These are phyloP conservation scores for Rhodosporidiobolus sp. DNA, from an alignment of 768 basidiomycete genomes.

Conservation along the genomic window DNA sequence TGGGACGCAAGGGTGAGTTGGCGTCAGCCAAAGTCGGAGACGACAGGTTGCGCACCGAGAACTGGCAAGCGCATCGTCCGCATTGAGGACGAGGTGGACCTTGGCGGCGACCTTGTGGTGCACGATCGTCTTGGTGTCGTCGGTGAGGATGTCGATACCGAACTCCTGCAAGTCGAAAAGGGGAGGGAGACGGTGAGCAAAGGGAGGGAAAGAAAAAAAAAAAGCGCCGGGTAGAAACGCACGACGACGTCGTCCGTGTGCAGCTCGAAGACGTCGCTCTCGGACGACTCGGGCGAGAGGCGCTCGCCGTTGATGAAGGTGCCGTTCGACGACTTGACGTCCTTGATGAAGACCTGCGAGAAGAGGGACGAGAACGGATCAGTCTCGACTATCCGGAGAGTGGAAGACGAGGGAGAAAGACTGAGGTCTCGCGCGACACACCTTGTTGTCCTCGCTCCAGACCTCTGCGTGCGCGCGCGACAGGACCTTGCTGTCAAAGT, in stretches of 20 bases:
- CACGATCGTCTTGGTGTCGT: slow-evolving; percentile 95
- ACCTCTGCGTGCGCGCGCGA: slow-evolving; percentile 95
- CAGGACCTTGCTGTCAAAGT: slow-evolving; percentile 93
- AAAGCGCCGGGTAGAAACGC: slow-evolving; percentile 48
- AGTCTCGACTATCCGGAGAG: background rate
- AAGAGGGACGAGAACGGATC: background rate
- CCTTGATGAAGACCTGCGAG: slow-evolving; percentile 90
- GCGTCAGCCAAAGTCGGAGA: slow-evolving; percentile 1
- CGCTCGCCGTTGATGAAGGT: slow-evolving; percentile 97
- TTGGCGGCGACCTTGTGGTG: slow-evolving; percentile 98
- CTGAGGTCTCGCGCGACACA: slow-evolving; percentile 48
- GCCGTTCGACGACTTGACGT: slow-evolving; percentile 95
- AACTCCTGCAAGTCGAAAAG: slow-evolving; percentile 66
- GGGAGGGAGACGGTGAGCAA: background rate
- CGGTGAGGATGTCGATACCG: slow-evolving; percentile 97
- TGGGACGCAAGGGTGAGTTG: slow-evolving; percentile 39
- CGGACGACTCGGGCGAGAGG: slow-evolving; percentile 79
- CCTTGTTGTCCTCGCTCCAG: slow-evolving; percentile 88
- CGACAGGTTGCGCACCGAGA: slow-evolving; percentile 30
- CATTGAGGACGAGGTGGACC: slow-evolving; percentile 79
- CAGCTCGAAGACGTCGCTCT: slow-evolving; percentile 88
- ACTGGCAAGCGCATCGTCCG: slow-evolving; percentile 65
- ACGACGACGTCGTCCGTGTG: slow-evolving; percentile 95
- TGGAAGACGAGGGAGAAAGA: background rate
- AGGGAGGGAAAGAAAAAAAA: background rate